Base-by-base conservation (phyloP, 805 yeast species). In the Spathaspora girioi region DNA sequence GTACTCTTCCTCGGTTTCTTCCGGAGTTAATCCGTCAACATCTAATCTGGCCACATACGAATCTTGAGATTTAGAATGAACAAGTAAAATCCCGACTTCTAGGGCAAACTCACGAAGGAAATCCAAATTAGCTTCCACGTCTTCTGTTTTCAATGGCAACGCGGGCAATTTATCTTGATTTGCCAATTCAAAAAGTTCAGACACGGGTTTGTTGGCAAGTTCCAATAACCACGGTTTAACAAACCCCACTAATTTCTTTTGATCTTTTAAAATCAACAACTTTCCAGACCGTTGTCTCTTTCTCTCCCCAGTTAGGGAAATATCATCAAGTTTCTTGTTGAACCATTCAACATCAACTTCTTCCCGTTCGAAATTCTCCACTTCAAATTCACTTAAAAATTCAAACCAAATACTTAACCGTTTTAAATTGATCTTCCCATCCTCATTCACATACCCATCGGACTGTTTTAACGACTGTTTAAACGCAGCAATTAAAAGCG, bases 331-430 rank as follows among this genome's bases (percentile, higher is more conserved):
- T 62, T 88, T 88, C 61, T 86, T 80, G 68, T 90, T 90, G 69
- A 90, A 89, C 97, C 97, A 92, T 55, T 87, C 94, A 32, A 89
- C 83, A 66, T 92, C 97, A 50, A 89, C 80, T 55, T 87, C 89
- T 49, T 84, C 83, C 56, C 79, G 84, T 68, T 94, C 98, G 62
- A 93, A 94, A 64, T 87, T 86, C 66, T 86, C 88, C 56, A 84
- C 72, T 67, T 94, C 99, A 62, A 92, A 91, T 55, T 81, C 79
- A 5, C 94, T 82, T 49, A 94, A 71, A 57, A 81, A 80, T 38
- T 84, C 82, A 46, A 94, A 74, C 93, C 97, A 90, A 41, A 82
- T 67, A 19, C 81, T 83, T 48, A 94, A 75, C 58, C 96, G 78
- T 52, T 75, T 70, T 56, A 92, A 75, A 66, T 94, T 86, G 58